Base-by-base conservation (phyloP, 2,329 filamentous ascomycete species). In the Neofusicoccum cordaticola region DNA sequence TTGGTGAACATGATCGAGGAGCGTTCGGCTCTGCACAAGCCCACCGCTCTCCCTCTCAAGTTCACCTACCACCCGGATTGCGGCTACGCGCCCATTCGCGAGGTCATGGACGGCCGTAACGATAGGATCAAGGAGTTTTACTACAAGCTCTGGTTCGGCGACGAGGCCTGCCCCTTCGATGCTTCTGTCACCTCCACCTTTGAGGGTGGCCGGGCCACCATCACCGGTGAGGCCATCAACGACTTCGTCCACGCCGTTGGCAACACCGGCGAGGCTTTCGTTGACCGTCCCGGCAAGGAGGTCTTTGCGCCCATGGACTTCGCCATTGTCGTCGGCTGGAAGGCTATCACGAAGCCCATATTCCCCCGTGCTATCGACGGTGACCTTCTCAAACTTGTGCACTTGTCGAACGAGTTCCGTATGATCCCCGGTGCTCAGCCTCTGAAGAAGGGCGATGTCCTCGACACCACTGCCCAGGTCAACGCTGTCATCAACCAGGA, bases 121-220 rank as follows among this genome's bases (percentile, higher is more conserved):
- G 94, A 99, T 75, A 91, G 92, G 69, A 98, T 99, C 84, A 99
- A 99, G 84, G 92, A 97, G 79, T 99, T 99, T 78, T 99, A 99
- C 85, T 99, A 96, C 88, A 89, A 89, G 71, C 89, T 96, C 69
- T 99, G 95, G 95, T 99, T 99, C 72, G 95, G 93, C 47, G 86
- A 93, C 66, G 93, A 97, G 73, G 80, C 85, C 48, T 85, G 96
- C 58, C 89, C 96, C 63, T 91, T 97, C 63, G 90, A 97, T 72
- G 89, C 90, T 15, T 84, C 91, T 41, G 91, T 97, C 61, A 93
- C 92, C 5, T 90, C 91, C 74, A 89, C 88, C 70, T 99, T 99
- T 74, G 92, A 95, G 69, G 95, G 95, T 74, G 95, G 95, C 69
- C 88, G 89, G 70, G 87, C 92, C 4, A 92, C 86, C 31, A 93